A percentile compares a stretch with the other conserved stretches of the same genome.
These are phyloP conservation scores for Bondarzewia mesenterica DNA, from an alignment of 1,284 basidiomycete species.

Conservation along the genomic window DNA sequence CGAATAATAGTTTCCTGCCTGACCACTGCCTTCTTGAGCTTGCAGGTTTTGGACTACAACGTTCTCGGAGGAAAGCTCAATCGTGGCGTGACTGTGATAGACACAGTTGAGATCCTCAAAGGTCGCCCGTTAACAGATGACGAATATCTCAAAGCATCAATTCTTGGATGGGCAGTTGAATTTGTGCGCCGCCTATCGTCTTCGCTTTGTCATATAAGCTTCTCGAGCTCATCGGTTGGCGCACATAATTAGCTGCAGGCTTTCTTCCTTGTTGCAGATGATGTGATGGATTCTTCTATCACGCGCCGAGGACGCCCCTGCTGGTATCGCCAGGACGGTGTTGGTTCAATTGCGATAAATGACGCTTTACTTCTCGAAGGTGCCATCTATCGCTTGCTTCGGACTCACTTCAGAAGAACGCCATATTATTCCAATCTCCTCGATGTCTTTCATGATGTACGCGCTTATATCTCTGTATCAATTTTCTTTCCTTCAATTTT, in stretches of 20 bases:
- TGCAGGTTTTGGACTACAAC: slow-evolving; percentile 88
- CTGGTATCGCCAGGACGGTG: slow-evolving; percentile 78
- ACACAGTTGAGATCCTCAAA: slow-evolving; percentile 86
- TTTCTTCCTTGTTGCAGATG: slow-evolving; percentile 96
- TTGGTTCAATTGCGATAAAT: slow-evolving; percentile 91
- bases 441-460: slow-evolving; percentile 84
- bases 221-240: background rate
- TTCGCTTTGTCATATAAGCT: background rate
- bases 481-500: background rate
- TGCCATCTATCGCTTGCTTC: slow-evolving; percentile 88
- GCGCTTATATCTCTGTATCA: slow-evolving; percentile 12
- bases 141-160: slow-evolving; percentile 86
- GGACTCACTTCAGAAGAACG: slow-evolving; percentile 82
- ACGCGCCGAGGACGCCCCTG: slow-evolving; percentile 96
- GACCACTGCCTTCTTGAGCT: too few species aligned
- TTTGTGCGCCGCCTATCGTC: slow-evolving; percentile 45
- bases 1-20: too few species aligned
- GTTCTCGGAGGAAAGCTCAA: slow-evolving; percentile 96
- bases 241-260: slow-evolving; percentile 75
- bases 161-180: slow-evolving; percentile 96
- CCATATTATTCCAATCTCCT: slow-evolving; percentile 84
- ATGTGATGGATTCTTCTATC: slow-evolving; percentile 94
- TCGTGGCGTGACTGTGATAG: slow-evolving; percentile 90
- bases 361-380: slow-evolving; percentile 96
- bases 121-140: slow-evolving; percentile 62